phyloP scores from a whole-genome alignment of 257 asterid genomes.

The Lycium barbarum region DNA sequence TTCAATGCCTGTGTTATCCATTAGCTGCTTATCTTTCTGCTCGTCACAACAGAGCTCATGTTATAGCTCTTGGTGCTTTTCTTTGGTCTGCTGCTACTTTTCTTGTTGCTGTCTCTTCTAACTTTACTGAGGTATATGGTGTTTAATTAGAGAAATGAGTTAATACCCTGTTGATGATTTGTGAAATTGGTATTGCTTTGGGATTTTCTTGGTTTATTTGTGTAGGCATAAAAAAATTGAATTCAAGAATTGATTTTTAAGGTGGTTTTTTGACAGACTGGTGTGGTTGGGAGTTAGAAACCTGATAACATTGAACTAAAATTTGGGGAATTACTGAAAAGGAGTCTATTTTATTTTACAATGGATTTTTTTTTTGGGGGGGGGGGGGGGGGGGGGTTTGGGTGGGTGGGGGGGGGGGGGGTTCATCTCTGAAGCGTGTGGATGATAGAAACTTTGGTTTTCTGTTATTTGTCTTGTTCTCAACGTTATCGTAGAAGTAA shows the following conservation, averaged over 20 bases:
- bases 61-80: conserved; percentile 57
- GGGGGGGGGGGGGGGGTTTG: neutral
- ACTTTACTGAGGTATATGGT: conserved; percentile 80
- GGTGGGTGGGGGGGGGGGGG: neutral
- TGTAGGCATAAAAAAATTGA: neutral
- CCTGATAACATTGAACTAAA: neutral
- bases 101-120: conserved; percentile 59
- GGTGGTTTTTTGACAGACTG: neutral
- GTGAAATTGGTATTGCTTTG: neutral
- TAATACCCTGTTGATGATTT: neutral
- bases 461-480: neutral
- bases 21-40: neutral
- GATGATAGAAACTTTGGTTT: neutral
- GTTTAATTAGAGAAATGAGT: conserved; percentile 7
- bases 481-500: too few relatives aligned
- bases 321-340: neutral
- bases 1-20: conserved; percentile 22
- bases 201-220: neutral
- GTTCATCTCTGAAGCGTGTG: neutral
- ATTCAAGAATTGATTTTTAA: neutral
- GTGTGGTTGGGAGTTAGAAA: neutral
- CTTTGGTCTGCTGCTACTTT: conserved; percentile 89
- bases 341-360: neutral
- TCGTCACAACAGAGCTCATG: neutral
- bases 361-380: neutral